Conservation (phyloP, 768 basidiomycete genomes). For the Naganishia vaughanmartiniae region DNA sequence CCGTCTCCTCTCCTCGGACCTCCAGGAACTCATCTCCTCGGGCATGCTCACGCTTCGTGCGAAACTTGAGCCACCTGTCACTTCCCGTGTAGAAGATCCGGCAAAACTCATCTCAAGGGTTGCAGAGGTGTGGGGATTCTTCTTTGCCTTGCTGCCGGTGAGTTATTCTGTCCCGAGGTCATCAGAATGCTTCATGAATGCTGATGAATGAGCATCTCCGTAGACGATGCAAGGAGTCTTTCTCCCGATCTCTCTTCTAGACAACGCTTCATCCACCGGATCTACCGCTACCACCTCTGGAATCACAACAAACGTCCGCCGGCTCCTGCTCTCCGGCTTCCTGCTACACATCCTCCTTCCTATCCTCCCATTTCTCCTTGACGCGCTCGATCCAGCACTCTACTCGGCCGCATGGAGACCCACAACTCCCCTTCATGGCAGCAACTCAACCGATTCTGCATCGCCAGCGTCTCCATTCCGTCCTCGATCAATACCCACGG, state of each 20-base stretch:
- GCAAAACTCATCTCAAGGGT: constrained; percentile 71
- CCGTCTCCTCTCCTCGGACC: constrained; percentile 69
- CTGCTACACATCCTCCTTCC: constrained; percentile 49
- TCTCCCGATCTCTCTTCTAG: constrained; percentile 39
- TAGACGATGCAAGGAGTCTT: constrained; percentile 51
- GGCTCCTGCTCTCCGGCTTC: constrained; percentile 48
- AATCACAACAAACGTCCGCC: constrained; percentile 37
- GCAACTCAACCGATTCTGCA: neutral
- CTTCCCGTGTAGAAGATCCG: constrained; percentile 3
- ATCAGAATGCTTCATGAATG: neutral
- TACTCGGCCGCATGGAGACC: constrained; percentile 6
- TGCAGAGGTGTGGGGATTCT: constrained; percentile 88
- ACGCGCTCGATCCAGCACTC: constrained; percentile 23
- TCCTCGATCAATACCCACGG: constrained; percentile 29
- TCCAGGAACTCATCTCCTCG: constrained; percentile 73
- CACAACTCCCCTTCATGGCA: neutral
- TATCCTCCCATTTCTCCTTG: constrained; percentile 40
- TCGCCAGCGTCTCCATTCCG: constrained; percentile 14
- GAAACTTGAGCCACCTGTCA: constrained; percentile 63
- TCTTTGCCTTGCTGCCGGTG: constrained; percentile 63
- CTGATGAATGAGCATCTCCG: neutral
- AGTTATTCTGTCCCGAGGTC: neutral
- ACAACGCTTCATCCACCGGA: neutral
- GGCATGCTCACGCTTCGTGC: constrained; percentile 92
- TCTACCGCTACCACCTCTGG: constrained; percentile 37